Base-by-base conservation (phyloP, 192 early-diverging fungal genomes). In the Backusella tarrabulga region DNA sequence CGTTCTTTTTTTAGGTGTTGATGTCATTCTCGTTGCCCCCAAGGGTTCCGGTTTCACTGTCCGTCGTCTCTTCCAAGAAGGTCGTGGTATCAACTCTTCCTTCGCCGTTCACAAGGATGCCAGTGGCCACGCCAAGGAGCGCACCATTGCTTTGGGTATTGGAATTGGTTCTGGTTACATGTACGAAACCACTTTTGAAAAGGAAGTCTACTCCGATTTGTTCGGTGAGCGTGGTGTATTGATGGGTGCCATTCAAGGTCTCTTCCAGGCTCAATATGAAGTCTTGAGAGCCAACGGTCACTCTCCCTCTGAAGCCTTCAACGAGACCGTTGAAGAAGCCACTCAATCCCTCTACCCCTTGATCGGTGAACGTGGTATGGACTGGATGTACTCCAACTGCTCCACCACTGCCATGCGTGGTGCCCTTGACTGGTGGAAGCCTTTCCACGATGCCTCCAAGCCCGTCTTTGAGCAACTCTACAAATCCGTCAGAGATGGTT, bases 241-340 rank as follows among this genome's bases (percentile, higher is more conserved):
- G 79, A 99, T 97, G 97, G 97, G 97, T 77, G 96, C 95, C 76
- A 99, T 99, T 83, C 95, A 99, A 85, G 97, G 97, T 38, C 82
- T 95, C 44, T 99, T 99, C 90, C 88, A 90, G 52, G 97, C 97
- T 34, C 97, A 99, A 85, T 99, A 97, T 87, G 97, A 99, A 60
- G 96, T 97, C 36, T 89, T 99, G 75, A 91, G 96, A 77, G 91
- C 93, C 40, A 91, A 92, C 77, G 97, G 82, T 75, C 96, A 99
- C 92, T 90, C 92, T 36, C 97, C 97, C 68, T 99, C 97, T 23
- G 97, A 99, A 85, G 97, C 97, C 6, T 99, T 97, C 91, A 99
- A 99, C 90, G 97, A 99, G 88, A 99, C 97, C 73, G 97, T 99
- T 75, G 97, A 99, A 88, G 97, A 99, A 84, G 97, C 96, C 54